Evolutionary conservation across 2,329 filamentous ascomycete species (phyloP), one percentile per base, ranked within the genome.

Genomic region (Volutella citrinella): DNA sequence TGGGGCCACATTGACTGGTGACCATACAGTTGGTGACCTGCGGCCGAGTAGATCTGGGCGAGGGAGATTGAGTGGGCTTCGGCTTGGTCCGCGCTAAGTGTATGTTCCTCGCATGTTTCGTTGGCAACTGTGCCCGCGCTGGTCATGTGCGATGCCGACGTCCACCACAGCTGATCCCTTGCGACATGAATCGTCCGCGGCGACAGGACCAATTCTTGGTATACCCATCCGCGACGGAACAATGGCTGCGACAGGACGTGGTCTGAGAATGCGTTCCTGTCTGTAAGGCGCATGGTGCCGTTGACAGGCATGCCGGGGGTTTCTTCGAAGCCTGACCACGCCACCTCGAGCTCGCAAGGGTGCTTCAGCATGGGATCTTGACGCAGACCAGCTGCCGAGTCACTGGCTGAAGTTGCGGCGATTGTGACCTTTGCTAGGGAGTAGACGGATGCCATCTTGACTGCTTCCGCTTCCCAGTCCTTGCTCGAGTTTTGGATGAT

Each of bases 151-250:
- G 33, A 38, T 21, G 36, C 28, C 10, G 36, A 38, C 12, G 44
- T 47, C 44, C 44, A 47, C 44, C 43, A 46, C 3, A 47, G 44
- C 15, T 46, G 44, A 10, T 46, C 40, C 15, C 33, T 31, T n/a
- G 44, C 44, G 4, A 41, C 28, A 8, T 46, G 43, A 5, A 46
- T 47, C 2, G 43, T 46, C 7, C 27, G 43, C 15, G 29, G 23
- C 2, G 44, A 45, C 6, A 46, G 37, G 23, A 46, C 44, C 43
- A 40, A 46, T 20, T 46, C 44, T 19, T 46, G 44, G 9, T 38
- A 46, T 10, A 46, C 38, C 44, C 44, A 46, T 20, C 44, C 44
- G 15, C 44, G 34, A 11, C 40, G 30, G 12, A 46, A 46, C 10
- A 46, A 16, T 5, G 44, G 44, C 17, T 36, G 42, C 4, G 43